Base-by-base conservation (phyloP, 139 green algal genomes). In the Tetradesmus obliquus region DNA sequence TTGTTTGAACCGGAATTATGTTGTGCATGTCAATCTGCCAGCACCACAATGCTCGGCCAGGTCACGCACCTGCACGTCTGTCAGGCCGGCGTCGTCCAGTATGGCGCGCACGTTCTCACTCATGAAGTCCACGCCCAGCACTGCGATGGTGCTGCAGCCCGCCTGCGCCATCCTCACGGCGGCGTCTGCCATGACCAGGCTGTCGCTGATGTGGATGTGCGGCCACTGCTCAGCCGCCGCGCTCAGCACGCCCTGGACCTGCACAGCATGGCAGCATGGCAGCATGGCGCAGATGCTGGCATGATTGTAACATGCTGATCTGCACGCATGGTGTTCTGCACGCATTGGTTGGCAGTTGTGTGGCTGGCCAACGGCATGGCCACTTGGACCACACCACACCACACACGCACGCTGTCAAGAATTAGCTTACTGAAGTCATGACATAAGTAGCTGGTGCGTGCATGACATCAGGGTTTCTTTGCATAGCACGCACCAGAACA, bases 101-200 rank as follows among this genome's bases (percentile, higher is more conserved):
- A 99, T 99, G 12, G 98, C 98, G 2, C 98, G 94, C 89, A 99
- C 98, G 91, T 99, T 99, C 92, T 99, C 98, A 54, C 94, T 96
- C 98, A 99, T 99, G 93, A 99, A 99, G 95, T 99, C 98, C 69
- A 99, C 98, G 12, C 98, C 98, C 82, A 99, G 94, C 53, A 99
- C 98, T 58, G 94, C 95, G 69, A 99, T 95, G 84, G 93, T 81
- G 22, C 85, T 95, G 91, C 98, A 99, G 15, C 98, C 98, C 0
- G 91, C 96, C 62, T 97, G 94, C 9, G 94, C 97, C 96, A 99
- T 98, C 15, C 86, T 88, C 10, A 99, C 97, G 13, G 97, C 97
- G 7, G 93, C 93, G 93, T 99, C 97, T 2, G 97, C 96, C 96
- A 98, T 98, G 55, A 99, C 97, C 87, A 99, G 92, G 15, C 96